Evolutionary conservation across 1,284 basidiomycete species (phyloP).

Genomic region (Phellinidium pouzarii): DNA sequence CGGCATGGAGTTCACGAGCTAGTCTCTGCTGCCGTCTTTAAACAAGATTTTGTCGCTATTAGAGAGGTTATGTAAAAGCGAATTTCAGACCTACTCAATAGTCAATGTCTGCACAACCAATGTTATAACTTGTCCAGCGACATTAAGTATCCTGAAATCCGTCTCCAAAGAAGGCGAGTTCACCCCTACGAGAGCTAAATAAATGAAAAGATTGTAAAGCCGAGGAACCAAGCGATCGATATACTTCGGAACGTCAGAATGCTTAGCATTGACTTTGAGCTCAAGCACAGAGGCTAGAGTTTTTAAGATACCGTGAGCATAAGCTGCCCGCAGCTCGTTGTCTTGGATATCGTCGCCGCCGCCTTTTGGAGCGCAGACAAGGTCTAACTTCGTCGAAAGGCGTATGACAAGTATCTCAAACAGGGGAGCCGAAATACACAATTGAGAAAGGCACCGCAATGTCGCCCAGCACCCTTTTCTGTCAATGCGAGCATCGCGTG

Average conservation of each 20-base stretch:
- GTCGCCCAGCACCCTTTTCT: conserved; percentile 63
- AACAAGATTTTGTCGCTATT: conserved; percentile 7
- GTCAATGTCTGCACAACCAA: conserved; percentile 61
- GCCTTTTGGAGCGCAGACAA: conserved; percentile 46
- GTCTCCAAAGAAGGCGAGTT: conserved; percentile 37
- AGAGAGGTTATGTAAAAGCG: conserved; percentile 18
- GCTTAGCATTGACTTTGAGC: conserved; percentile 53
- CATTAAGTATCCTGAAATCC: conserved; percentile 60
- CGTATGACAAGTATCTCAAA: conserved; percentile 84
- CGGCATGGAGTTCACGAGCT: conserved; percentile 43
- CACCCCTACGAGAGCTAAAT: conserved; percentile 39
- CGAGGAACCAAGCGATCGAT: conserved; percentile 66
- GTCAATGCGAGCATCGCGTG: conserved; percentile 45
- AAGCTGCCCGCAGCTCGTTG: conserved; percentile 63
- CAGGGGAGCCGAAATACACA: conserved; percentile 72
- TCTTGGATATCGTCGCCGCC: conserved; percentile 18
- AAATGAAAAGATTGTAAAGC: conserved; percentile 66
- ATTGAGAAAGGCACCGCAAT: conserved; percentile 64
- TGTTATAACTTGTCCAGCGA: conserved; percentile 59
- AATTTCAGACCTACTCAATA: conserved; percentile 46
- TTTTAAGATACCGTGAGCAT: conserved; percentile 76
- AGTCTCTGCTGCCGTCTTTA: conserved; percentile 55
- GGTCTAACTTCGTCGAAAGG: conserved; percentile 74
- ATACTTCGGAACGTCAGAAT: conserved; percentile 75
- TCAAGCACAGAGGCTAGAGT: conserved; percentile 59